Evolutionary conservation across 331 rosid genomes (phyloP).

Genomic region (Arachis monticola): DNA sequence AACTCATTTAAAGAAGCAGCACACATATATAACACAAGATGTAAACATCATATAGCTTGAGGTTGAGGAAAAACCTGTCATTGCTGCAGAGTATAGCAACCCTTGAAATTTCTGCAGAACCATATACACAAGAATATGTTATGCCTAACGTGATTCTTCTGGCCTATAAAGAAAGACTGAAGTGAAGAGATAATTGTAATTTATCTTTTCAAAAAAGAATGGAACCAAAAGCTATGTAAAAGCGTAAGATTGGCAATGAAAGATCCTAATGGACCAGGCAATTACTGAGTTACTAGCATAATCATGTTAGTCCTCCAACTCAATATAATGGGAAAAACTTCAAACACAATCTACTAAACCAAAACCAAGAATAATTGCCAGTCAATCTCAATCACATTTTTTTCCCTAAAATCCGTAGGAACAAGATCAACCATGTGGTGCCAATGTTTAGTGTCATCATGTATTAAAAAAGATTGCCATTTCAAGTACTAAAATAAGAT

Average conservation of each 20-base stretch:
- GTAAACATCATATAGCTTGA: not conserved
- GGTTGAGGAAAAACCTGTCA: constrained; percentile 52
- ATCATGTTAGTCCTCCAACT: not conserved
- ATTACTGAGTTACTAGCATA: not conserved
- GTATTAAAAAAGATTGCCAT: not conserved
- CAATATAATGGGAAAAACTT: not conserved
- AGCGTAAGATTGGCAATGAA: not conserved
- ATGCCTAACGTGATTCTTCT: constrained; percentile 3
- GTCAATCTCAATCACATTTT: constrained; percentile 11
- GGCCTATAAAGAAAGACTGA: not conserved
- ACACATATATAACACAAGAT: not conserved
- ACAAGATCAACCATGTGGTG: not conserved
- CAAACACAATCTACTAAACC: constrained; percentile 1
- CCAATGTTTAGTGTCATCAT: not conserved
- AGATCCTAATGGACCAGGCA: not conserved
- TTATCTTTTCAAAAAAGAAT: not conserved
- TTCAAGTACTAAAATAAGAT: not conserved
- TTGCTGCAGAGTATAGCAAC: constrained; percentile 50
- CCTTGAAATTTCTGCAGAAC: constrained; percentile 67
- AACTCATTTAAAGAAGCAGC: not conserved
- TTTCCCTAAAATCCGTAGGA: not conserved
- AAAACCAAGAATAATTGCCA: not conserved
- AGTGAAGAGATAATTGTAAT: constrained; percentile 1
- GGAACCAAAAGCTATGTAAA: not conserved
- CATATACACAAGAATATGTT: constrained; percentile 21